Base-by-base conservation (phyloP, 306 rosid species). In the Gastrolobium bilobum region DNA sequence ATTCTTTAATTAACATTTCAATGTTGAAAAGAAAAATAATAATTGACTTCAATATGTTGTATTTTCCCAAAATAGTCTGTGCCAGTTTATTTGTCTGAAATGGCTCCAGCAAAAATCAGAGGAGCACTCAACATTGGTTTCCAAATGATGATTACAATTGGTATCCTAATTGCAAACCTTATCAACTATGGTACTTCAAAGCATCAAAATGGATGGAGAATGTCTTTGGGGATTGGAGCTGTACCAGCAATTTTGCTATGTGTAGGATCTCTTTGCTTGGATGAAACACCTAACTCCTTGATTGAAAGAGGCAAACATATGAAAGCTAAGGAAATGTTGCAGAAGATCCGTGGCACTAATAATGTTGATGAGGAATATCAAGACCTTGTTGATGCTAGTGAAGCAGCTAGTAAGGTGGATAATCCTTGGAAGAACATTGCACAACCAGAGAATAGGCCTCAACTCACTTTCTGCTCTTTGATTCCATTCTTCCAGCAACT, bases 51-150 rank as follows among this genome's bases (percentile, higher is more conserved):
- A 2, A 14, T 2, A n/a, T 52, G 34, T 51, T 50, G 5, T 14
- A 2, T 53, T 0, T 39, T 48, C 0, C 31, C 6, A 34, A 3
- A 42, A 75, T 4, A 83, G 86, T 83, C 83, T 0, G 83, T 83
- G 3, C 86, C 86, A 0, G 47, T 78, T 0, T 83, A 78, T 78
- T 29, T 83, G 44, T 83, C 80, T 31, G 83, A 78, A 65, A 66
- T 78, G 86, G 86, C 83, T 31, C 83, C 83, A 0, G 10, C 86
- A 30, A 77, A 71, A 1, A 44, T 82, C 0, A 82, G 86, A 64
- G 86, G 86, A 54, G 82, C 71, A 7, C 80, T 83, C 10, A 83
- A 78, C 3, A 78, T 78, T 5, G 83, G 72, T 0, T 83, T 83
- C 1, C 80, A 73, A 40, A 72, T 83, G 83, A 73, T 78, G 83